phyloP scores from a whole-genome alignment of 192 early-diverging fungal species.

The Podila epicladia region DNA sequence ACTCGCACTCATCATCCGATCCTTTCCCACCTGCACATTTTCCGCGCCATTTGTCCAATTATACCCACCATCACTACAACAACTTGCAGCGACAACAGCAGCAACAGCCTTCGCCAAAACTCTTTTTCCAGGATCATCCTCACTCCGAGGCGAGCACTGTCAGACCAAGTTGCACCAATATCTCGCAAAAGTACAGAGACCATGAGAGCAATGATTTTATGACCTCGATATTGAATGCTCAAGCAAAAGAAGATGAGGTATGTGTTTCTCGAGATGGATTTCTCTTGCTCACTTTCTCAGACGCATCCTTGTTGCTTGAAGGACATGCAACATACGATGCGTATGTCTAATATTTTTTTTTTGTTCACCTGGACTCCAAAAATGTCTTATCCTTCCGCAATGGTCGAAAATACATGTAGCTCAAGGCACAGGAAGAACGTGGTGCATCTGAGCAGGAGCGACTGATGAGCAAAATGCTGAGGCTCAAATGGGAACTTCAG shows the following conservation, averaged over 20 bases:
- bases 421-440: neutral
- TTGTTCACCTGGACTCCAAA: too few species aligned
- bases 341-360: too few species aligned
- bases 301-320: too few species aligned
- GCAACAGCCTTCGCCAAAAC: neutral
- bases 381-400: neutral
- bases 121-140: slow-evolving; percentile 1
- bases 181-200: neutral
- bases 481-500: neutral
- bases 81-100: neutral
- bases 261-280: too few species aligned
- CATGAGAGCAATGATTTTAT: slow-evolving; percentile 4
- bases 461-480: neutral
- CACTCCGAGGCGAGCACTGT: neutral
- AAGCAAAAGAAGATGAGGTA: slow-evolving; percentile 3
- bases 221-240: slow-evolving; percentile 2
- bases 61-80: neutral
- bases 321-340: too few species aligned
- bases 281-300: neutral
- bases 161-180: neutral
- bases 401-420: neutral
- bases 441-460: neutral
- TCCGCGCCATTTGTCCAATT: too few species aligned
- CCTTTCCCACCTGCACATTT: too few species aligned
- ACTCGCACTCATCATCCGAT: too few species aligned